phyloP scores from a whole-genome alignment of 169 alveolate genomes.

The Plasmodium inui region DNA sequence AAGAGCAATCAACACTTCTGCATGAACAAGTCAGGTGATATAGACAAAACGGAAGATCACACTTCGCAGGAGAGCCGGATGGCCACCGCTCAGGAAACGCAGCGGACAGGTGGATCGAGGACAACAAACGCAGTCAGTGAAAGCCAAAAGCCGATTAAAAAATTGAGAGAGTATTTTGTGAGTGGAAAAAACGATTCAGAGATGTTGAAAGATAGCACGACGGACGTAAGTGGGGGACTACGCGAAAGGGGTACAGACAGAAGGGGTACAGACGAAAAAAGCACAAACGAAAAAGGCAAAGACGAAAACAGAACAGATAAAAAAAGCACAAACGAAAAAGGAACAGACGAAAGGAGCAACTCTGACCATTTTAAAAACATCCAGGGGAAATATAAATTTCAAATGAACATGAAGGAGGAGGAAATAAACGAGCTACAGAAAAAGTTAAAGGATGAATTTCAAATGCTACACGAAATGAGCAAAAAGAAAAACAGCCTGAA shows the following conservation, averaged over 20 bases:
- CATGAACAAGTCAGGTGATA: not conserved
- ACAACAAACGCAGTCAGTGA: not conserved
- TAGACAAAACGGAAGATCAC: not conserved
- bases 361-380: slow-evolving; percentile 12
- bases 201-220: slow-evolving; percentile 1
- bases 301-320: not conserved
- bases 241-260: not conserved
- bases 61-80: not conserved
- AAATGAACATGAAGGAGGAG: slow-evolving; percentile 33
- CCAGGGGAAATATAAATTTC: slow-evolving; percentile 43
- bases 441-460: slow-evolving; percentile 43
- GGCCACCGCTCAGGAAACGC: not conserved
- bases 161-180: slow-evolving; percentile 29
- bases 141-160: slow-evolving; percentile 22
- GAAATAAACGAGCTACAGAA: slow-evolving; percentile 43
- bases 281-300: not conserved
- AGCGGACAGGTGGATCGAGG: not conserved
- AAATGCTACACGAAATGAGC: slow-evolving; percentile 22
- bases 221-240: not conserved
- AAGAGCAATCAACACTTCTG: not conserved
- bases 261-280: not conserved
- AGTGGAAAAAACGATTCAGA: not conserved
- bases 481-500: slow-evolving; percentile 33
- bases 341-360: not conserved
- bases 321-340: not conserved